Conservation (phyloP, 192 early-diverging fungal genomes). For the Backusella parvicylindrica region DNA sequence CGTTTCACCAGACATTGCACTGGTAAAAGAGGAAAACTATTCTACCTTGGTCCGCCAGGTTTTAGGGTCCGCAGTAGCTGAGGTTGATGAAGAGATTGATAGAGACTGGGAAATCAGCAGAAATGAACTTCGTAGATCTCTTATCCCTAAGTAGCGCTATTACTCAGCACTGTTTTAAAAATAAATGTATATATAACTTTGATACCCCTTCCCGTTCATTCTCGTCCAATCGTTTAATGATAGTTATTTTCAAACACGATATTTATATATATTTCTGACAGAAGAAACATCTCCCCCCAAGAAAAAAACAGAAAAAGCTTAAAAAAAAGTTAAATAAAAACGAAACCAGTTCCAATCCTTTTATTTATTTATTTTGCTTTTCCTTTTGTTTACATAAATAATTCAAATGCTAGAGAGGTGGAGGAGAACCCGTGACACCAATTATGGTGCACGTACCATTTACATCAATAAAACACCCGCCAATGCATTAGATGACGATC, state of each 20-base stretch:
- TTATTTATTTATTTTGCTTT: background rate
- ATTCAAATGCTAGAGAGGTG: background rate
- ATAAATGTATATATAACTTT: background rate
- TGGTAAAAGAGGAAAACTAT: background rate
- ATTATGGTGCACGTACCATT: background rate
- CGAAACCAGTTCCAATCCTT: background rate
- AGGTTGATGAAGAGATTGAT: constrained; percentile 12
- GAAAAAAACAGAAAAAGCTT: constrained; percentile 3
- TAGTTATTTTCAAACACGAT: background rate
- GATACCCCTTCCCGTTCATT: background rate
- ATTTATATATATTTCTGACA: background rate
- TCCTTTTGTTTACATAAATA: background rate
- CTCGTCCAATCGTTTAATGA: background rate
- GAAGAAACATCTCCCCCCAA: background rate
- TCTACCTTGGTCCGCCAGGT: background rate
- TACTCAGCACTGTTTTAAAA: background rate
- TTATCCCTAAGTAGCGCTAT: background rate
- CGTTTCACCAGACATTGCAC: background rate
- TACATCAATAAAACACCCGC: background rate
- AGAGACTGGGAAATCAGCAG: constrained; percentile 4
- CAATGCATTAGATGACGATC: background rate
- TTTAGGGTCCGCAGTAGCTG: background rate
- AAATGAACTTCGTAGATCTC: background rate
- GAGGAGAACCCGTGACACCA: background rate
- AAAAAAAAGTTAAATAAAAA: constrained; percentile 1